Evolutionary conservation across 805 yeast genomes (phyloP), one percentile per base, ranked within the genome.

Genomic region (Myxozyma neotropica): DNA sequence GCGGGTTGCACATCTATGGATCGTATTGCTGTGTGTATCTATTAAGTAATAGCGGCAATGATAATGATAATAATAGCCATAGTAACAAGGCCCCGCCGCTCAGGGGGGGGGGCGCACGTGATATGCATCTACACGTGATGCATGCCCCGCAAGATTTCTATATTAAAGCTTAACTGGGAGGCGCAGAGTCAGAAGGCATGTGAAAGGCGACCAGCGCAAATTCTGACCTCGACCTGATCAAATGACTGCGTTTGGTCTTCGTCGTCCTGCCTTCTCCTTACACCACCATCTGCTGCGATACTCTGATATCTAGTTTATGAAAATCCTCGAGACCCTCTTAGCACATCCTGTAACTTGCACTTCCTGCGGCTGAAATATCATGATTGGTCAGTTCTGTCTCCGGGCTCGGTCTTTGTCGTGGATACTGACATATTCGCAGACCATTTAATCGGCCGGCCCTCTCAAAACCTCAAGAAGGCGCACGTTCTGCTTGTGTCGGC

Each of bases 391-490:
- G 49, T 29, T 45, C 35, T 45, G n/a, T n/a, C n/a, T 27, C 27
- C 3, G 4, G 19, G 19, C 31, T 24, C 23, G 35, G 49, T 19
- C 24, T 29, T 13, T 13, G 3, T 27, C 21, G 23, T 15, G 38
- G 10, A 8, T 2, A 19, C 4, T 43, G 17, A 17, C 29, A 15
- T 3, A 21, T 24, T 13, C n/a, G 5, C 33, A 53, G 72, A 69
- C 47, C 68, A 70, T 38, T 26, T 69, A 21, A 55, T 67, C 13
- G 72, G 72, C 13, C 59, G 73, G 3, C 72, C 73, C 21, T 67
- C 71, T 7, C 65, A 58, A 39, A 55, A 55, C 42, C 38, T 69
- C 57, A 69, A 70, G 58, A 65, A 67, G 44, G 43, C 65, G 13
- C 72, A 69, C 23, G 68, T 67, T 21, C 38, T 62, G n/a, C 35